Conservation (phyloP, 176 grass and related monocot genomes). For the Secale cereale region DNA sequence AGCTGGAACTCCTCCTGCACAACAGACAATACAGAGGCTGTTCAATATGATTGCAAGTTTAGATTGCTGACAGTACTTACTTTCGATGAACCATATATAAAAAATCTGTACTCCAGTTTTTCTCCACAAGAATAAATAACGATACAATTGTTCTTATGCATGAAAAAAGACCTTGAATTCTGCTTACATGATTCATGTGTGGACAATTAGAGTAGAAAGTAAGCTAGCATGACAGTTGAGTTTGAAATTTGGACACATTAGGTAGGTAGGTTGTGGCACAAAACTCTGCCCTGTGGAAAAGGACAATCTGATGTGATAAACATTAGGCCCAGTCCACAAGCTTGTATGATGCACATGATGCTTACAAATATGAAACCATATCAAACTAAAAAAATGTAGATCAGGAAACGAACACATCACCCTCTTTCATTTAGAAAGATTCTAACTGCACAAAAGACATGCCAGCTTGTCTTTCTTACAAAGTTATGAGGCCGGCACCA, state of each 20-base stretch:
- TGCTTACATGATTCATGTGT: neutral
- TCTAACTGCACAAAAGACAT: neutral
- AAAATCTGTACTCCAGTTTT: neutral
- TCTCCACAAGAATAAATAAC: neutral
- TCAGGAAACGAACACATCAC: neutral
- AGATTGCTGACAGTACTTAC: neutral
- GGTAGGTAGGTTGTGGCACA: too few species aligned
- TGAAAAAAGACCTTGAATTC: neutral
- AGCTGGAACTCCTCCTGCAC: conserved; percentile 91
- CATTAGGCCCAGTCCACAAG: neutral
- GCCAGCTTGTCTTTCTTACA: neutral
- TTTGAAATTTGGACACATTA: too few species aligned
- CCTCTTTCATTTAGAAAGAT: neutral
- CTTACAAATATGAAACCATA: too few species aligned
- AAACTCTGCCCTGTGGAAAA: neutral
- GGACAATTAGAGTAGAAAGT: neutral
- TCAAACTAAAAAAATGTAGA: neutral
- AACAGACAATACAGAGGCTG: neutral
- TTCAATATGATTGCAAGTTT: neutral
- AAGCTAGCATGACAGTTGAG: neutral
- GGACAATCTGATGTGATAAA: neutral
- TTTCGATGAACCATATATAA: neutral
- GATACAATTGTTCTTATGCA: neutral
- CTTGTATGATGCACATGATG: too few species aligned
- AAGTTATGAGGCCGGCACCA: neutral